These are phyloP conservation scores for Calocybe gambosa DNA, from an alignment of 1,284 basidiomycete species.

Conservation along the genomic window DNA sequence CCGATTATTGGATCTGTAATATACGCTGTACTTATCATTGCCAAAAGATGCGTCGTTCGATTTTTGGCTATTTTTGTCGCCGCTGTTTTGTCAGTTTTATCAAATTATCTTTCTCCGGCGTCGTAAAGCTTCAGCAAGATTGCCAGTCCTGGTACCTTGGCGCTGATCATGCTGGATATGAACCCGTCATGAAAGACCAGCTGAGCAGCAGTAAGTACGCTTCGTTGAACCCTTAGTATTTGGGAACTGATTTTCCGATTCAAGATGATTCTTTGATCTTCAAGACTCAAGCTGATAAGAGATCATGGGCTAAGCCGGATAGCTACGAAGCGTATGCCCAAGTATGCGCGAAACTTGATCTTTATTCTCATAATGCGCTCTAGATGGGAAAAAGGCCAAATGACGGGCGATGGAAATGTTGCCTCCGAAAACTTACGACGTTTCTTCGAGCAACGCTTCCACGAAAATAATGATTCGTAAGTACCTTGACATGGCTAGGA, in stretches of 20 bases:
- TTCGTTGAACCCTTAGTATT: not conserved
- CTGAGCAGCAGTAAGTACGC: slow-evolving; percentile 42
- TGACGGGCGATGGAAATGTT: slow-evolving; percentile 59
- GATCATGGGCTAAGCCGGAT: slow-evolving; percentile 55
- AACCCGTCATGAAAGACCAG: slow-evolving; percentile 46
- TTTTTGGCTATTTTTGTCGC: slow-evolving; percentile 75
- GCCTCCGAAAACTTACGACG: slow-evolving; percentile 65
- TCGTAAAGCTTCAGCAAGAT: slow-evolving; percentile 55
- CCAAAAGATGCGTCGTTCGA: slow-evolving; percentile 57
- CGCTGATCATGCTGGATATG: slow-evolving; percentile 40
- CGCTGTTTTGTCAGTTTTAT: slow-evolving; percentile 66
- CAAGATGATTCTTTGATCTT: slow-evolving; percentile 52
- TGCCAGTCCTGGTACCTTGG: slow-evolving; percentile 60
- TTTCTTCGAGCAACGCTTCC: slow-evolving; percentile 80
- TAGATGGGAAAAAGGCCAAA: slow-evolving; percentile 61
- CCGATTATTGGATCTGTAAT: not conserved
- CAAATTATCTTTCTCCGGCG: slow-evolving; percentile 68
- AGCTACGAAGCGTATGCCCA: slow-evolving; percentile 52
- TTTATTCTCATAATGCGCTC: not conserved
- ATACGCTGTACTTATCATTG: slow-evolving; percentile 4
- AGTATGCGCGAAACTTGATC: not conserved
- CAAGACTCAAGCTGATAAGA: slow-evolving; percentile 61
- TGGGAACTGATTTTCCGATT: slow-evolving; percentile 3
- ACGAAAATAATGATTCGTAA: slow-evolving; percentile 71
- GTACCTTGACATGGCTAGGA: slow-evolving; percentile 20